Base-by-base conservation (phyloP, 352 stramenopile species). In the Thraustochytrium sp. region DNA sequence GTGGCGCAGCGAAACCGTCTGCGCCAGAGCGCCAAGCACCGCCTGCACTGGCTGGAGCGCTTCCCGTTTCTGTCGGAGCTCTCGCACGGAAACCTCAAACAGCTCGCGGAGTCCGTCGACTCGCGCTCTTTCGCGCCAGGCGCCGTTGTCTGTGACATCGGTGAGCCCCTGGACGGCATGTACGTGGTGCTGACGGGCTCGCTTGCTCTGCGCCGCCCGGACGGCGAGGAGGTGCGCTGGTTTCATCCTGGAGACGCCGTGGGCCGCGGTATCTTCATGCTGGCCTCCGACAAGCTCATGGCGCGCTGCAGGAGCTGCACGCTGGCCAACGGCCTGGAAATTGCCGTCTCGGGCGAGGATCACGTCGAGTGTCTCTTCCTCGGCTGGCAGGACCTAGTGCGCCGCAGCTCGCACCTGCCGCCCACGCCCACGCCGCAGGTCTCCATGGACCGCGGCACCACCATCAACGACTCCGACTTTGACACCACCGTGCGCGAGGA, bases 361-460 rank as follows among this genome's bases (percentile, higher is more conserved):
- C 9, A 80, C 31, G 68, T 80, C 21, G 68, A 80, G 53, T 61
- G 48, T 44, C 46, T 80, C 46, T 80, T 68, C 51, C 46, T 80
- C 8, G 44, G 76, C 46, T 80, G 68, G 68, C 21, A 61, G n/a
- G 26, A 40, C 23, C 8, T 80, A 4, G 29, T 72, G 5, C 36
- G 3, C 36, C 59, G 2, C 16, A 55, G 48, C 48, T 72, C 59
- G 40, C 34, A 72, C 26, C 46, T n/a, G n/a, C n/a, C n/a, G n/a
- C n/a, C n/a, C n/a, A n/a, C n/a, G n/a, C n/a, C n/a, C n/a, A n/a
- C n/a, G n/a, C n/a, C n/a, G n/a, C n/a, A n/a, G n/a, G n/a, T n/a
- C n/a, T n/a, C n/a, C n/a, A n/a, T n/a, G n/a, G n/a, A n/a, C n/a
- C n/a, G n/a, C n/a, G n/a, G n/a, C n/a, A n/a, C n/a, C n/a, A n/a